phyloP scores from a whole-genome alignment of 1,284 basidiomycete genomes.

The Porodaedalea pini region DNA sequence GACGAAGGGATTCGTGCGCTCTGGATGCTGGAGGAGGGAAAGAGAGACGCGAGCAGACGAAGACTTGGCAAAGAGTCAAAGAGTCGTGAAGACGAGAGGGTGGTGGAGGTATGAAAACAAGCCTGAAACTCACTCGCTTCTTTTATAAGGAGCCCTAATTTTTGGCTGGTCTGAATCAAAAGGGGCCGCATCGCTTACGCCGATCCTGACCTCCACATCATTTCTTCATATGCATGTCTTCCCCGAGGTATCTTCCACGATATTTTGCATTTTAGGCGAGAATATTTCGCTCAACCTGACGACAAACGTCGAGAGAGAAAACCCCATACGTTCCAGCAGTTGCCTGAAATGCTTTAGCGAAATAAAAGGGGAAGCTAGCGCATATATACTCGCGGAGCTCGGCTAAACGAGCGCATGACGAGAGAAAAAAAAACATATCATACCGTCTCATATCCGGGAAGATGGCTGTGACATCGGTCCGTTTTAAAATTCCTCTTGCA shows the following conservation, averaged over 20 bases:
- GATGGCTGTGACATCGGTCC: not conserved
- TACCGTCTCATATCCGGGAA: not conserved
- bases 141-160: not conserved
- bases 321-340: too few species aligned
- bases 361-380: not conserved
- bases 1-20: not conserved
- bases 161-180: not conserved
- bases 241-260: not conserved
- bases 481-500: too few species aligned
- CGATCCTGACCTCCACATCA: not conserved
- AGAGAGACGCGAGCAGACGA: constrained; percentile 10
- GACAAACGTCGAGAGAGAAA: not conserved
- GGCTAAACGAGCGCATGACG: not conserved
- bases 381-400: not conserved
- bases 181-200: not conserved
- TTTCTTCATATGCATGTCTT: not conserved
- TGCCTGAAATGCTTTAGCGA: not conserved
- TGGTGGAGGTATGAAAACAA: constrained; percentile 3
- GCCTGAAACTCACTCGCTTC: not conserved
- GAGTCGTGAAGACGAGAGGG: constrained; percentile 1
- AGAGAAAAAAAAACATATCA: not conserved
- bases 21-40: not conserved
- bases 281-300: not conserved
- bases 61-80: too few species aligned
- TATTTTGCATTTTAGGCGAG: too few species aligned